Percentiles rank a stretch among this genome's conserved stretches.
Evolutionary conservation across 805 yeast genomes (phyloP).

Genomic region (Pichia scutulata): DNA sequence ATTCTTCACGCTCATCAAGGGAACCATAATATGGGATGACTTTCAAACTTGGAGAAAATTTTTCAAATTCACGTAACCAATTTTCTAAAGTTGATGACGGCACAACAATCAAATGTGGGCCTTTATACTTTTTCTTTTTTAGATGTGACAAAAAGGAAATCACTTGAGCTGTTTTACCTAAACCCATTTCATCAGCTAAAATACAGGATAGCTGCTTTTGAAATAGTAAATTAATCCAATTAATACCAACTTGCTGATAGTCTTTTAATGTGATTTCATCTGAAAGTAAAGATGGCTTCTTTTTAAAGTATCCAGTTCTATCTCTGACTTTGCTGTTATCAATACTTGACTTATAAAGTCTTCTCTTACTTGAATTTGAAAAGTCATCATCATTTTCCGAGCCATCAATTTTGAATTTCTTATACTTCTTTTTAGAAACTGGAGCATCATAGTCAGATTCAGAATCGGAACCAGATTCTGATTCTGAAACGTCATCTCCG

Average conservation of each 20-base stretch:
- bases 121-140: conserved; percentile 49
- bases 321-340: conserved; percentile 14
- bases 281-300: conserved; percentile 64
- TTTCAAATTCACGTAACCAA: conserved; percentile 91
- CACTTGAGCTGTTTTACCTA: conserved; percentile 96
- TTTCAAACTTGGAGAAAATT: conserved; percentile 72
- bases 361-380: conserved; percentile 14
- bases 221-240: conserved; percentile 83
- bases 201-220: conserved; percentile 79
- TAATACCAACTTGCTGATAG: conserved; percentile 95
- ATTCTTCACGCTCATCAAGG: conserved; percentile 73
- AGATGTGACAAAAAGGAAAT: conserved; percentile 85
- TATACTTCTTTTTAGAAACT: conserved; percentile 33
- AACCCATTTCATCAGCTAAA: conserved; percentile 97
- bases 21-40: conserved; percentile 95
- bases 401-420: conserved; percentile 31
- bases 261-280: conserved; percentile 63
- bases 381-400: conserved; percentile 29
- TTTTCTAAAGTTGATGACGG: conserved; percentile 96
- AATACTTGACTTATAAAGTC: conserved; percentile 24
- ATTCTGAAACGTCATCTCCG: conserved; percentile 19
- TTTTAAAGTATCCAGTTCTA: conserved; percentile 42
- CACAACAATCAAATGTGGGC: conserved; percentile 90
- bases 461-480: neutral
- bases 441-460: conserved; percentile 16